Evolutionary conservation across 2,329 filamentous ascomycete species (phyloP).

Genomic region (Scedosporium apiospermum): DNA sequence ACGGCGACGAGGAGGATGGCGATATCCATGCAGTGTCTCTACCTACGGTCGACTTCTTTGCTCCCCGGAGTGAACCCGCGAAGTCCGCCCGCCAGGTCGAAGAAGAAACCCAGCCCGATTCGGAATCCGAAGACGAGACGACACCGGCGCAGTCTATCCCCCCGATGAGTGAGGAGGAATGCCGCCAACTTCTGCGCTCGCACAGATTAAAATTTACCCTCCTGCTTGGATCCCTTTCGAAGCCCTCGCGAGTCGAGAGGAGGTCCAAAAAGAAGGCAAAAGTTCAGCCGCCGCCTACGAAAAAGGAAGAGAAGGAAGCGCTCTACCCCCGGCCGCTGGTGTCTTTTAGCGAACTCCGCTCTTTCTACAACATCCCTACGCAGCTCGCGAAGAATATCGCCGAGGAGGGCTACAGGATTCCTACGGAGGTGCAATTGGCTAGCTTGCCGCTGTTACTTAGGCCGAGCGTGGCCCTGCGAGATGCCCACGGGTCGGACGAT

Average conservation of each 20-base stretch:
- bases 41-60: slow-evolving; percentile 51
- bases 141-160: slow-evolving; percentile 15
- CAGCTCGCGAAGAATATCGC: slow-evolving; percentile 69
- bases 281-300: slow-evolving; percentile 20
- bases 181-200: slow-evolving; percentile 62
- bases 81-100: slow-evolving; percentile 10
- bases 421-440: slow-evolving; percentile 89
- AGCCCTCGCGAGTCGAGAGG: slow-evolving; percentile 34
- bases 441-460: slow-evolving; percentile 69
- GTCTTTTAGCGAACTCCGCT: slow-evolving; percentile 64
- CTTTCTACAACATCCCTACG: slow-evolving; percentile 62
- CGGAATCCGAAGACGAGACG: slow-evolving; percentile 11
- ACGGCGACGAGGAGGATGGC: slow-evolving; percentile 15
- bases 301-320: slow-evolving; percentile 46
- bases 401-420: slow-evolving; percentile 75
- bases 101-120: background rate
- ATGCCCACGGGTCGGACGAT: slow-evolving; percentile 13
- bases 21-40: slow-evolving; percentile 19
- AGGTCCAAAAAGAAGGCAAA: slow-evolving; percentile 34
- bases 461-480: slow-evolving; percentile 38
- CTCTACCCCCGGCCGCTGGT: slow-evolving; percentile 73
- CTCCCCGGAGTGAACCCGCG: slow-evolving; percentile 28
- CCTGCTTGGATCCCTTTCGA: slow-evolving; percentile 43
- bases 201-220: slow-evolving; percentile 81
- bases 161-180: slow-evolving; percentile 56